A percentile compares a stretch with the other conserved stretches of the same genome.
Conservation (phyloP, 169 alveolate species). For the Cyclospora cayetanensis region DNA sequence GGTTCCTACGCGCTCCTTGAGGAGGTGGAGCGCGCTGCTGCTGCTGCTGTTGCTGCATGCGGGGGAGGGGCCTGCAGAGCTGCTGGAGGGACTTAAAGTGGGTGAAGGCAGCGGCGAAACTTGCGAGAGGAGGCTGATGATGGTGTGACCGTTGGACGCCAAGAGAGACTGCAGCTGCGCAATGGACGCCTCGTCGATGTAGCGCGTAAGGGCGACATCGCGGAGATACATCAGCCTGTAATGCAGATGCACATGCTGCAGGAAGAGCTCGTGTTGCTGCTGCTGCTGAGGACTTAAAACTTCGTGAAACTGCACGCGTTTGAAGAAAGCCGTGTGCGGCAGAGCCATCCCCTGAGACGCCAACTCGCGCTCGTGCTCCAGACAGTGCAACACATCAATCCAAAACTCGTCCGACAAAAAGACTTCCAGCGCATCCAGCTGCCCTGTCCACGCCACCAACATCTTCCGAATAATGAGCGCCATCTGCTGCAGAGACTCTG, state of each 20-base stretch:
- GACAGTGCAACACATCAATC: constrained; percentile 9
- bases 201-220: constrained; percentile 46
- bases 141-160: background rate
- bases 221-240: constrained; percentile 59
- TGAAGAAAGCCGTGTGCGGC: background rate
- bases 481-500: constrained; percentile 42
- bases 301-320: background rate
- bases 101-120: background rate
- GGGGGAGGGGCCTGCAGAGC: background rate
- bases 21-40: background rate
- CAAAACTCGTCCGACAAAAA: constrained; percentile 42
- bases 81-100: background rate
- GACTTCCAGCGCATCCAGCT: constrained; percentile 61
- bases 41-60: background rate
- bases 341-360: background rate
- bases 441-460: constrained; percentile 52
- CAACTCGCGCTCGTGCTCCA: background rate
- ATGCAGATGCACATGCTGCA: constrained; percentile 39
- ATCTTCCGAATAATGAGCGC: constrained; percentile 37
- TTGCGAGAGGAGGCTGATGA: background rate
- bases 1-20: background rate
- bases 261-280: constrained; percentile 13
- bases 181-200: constrained; percentile 34
- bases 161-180: constrained; percentile 3
- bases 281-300: background rate